These are phyloP conservation scores for Globisporangium apiculatum DNA, from an alignment of 352 stramenopile species.

Conservation along the genomic window DNA sequence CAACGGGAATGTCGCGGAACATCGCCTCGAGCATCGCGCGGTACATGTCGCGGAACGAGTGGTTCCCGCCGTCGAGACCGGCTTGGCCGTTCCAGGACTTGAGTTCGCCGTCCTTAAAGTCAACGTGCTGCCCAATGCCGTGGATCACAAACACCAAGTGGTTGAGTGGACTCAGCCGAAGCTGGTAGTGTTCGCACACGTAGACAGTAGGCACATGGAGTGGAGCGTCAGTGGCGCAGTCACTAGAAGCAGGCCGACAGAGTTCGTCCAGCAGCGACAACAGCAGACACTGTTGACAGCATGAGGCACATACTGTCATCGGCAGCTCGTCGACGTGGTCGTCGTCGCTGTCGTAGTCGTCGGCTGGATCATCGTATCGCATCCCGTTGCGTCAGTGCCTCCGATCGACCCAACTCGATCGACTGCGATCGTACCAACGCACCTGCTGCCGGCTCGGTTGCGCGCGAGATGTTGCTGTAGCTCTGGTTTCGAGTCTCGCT, in stretches of 20 bases:
- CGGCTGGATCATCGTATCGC: constrained; percentile 1
- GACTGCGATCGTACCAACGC: background rate
- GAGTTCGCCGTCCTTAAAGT: constrained; percentile 81
- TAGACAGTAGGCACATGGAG: no score
- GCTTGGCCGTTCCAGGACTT: constrained; percentile 73
- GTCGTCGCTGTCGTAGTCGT: constrained; percentile 39
- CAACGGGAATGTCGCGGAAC: constrained; percentile 75
- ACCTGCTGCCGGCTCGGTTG: constrained; percentile 25
- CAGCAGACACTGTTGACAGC: background rate
- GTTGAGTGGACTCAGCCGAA: constrained; percentile 66
- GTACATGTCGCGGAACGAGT: constrained; percentile 75
- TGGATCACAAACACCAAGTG: constrained; percentile 86
- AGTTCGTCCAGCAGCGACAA: background rate
- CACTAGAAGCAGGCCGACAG: no score
- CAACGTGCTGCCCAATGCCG: constrained; percentile 78
- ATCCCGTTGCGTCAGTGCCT: background rate
- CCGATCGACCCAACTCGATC: no score
- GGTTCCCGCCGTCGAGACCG: constrained; percentile 69
- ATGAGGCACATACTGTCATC: constrained; percentile 35
- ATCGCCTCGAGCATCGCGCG: constrained; percentile 68
- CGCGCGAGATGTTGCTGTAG: constrained; percentile 39
- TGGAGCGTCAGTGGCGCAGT: no score
- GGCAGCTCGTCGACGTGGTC: constrained; percentile 69
- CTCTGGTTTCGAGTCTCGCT: constrained; percentile 46
- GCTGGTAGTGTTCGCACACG: constrained; percentile 20